A percentile compares a stretch with the other conserved stretches of the same genome.
These are phyloP conservation scores for Microdochium nivale DNA, from an alignment of 2,329 filamentous ascomycete genomes.

Conservation along the genomic window DNA sequence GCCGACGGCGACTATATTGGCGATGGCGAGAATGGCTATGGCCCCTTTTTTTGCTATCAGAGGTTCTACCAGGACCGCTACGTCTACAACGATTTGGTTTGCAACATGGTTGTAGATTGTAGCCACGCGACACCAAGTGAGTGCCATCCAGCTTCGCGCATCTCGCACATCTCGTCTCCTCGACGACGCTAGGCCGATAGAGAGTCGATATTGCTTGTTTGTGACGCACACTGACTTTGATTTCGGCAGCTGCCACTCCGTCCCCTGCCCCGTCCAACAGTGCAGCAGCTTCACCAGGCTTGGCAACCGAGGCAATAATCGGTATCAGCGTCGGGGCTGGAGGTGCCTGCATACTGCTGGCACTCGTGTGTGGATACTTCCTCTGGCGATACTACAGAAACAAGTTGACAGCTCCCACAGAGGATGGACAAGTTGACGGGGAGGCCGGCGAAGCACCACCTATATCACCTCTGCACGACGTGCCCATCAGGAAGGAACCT, in stretches of 20 bases:
- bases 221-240: too few species aligned
- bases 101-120: constrained; percentile 21
- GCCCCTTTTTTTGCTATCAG: constrained; percentile 21
- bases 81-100: constrained; percentile 12
- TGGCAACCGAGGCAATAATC: background rate
- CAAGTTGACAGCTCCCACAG: background rate
- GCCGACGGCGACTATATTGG: constrained; percentile 19
- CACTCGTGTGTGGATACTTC: background rate
- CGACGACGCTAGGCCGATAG: too few species aligned
- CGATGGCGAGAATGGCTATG: constrained; percentile 20
- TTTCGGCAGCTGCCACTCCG: too few species aligned
- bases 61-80: constrained; percentile 14
- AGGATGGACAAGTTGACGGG: background rate
- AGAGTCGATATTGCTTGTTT: too few species aligned
- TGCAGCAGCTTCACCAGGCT: background rate
- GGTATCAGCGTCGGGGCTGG: background rate
- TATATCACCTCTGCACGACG: background rate
- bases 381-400: background rate
- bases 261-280: background rate
- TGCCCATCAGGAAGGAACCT: background rate
- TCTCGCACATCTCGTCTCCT: too few species aligned
- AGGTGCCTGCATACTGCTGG: background rate
- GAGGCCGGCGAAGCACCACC: background rate
- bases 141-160: constrained; percentile 1
- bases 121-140: constrained; percentile 16